Evolutionary conservation across 495 filamentous ascomycete genomes (phyloP).

Genomic region (Penicillium cataractarum): DNA sequence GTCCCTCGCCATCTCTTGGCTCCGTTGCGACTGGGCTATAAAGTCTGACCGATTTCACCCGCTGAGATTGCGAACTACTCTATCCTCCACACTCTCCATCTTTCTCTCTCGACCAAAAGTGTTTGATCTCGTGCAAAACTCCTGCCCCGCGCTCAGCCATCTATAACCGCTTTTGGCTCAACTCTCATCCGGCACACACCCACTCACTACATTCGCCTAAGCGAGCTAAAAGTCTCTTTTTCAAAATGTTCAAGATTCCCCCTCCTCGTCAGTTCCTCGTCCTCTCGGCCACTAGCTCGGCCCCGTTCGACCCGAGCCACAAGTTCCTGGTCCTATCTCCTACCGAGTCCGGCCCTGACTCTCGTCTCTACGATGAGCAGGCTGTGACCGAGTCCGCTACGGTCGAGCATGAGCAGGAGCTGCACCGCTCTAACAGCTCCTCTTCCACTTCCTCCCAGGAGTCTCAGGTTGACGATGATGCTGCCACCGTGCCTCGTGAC

Average conservation of each 20-base stretch:
- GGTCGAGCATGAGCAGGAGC: slow-evolving; percentile 15
- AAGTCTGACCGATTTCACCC: slow-evolving; percentile 35
- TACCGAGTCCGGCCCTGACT: slow-evolving; percentile 40
- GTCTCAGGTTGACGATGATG: slow-evolving; percentile 22
- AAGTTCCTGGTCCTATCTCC: slow-evolving; percentile 43
- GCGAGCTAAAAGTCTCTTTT: slow-evolving; percentile 1
- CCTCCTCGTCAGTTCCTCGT: slow-evolving; percentile 41
- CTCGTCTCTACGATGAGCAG: slow-evolving; percentile 30
- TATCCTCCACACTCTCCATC: not conserved
- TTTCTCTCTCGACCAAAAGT: not conserved
- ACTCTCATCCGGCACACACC: not conserved
- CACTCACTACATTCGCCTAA: not conserved
- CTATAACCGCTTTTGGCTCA: slow-evolving; percentile 9
- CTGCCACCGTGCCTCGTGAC: slow-evolving; percentile 28
- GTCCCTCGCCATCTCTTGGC: slow-evolving; percentile 25
- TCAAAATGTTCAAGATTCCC: slow-evolving; percentile 45
- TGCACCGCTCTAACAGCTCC: slow-evolving; percentile 30
- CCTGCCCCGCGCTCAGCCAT: slow-evolving; percentile 8
- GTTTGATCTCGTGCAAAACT: not conserved
- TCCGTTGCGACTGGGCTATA: slow-evolving; percentile 31
- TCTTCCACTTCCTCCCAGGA: slow-evolving; percentile 28
- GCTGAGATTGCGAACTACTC: not conserved
- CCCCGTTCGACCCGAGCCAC: slow-evolving; percentile 28
- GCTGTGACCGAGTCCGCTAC: slow-evolving; percentile 21
- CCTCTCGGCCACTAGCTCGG: slow-evolving; percentile 28